Evolutionary conservation across 2,329 filamentous ascomycete genomes (phyloP), one percentile per base, ranked within the genome.

Genomic region (Ophiostoma australiae): DNA sequence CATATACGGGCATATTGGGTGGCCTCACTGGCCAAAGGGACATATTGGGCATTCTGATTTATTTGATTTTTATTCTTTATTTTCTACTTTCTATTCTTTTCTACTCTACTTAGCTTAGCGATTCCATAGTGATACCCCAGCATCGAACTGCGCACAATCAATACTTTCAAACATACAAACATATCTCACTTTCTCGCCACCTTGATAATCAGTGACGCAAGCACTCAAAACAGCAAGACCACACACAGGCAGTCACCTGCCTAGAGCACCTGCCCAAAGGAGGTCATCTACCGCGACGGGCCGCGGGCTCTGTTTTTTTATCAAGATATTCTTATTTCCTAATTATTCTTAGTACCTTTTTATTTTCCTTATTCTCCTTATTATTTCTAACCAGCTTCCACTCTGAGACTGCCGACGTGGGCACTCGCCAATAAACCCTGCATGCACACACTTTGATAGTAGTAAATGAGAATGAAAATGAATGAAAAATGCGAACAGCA

Each of bases 121-220:
- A 67, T 67, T 67, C 66, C 39, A 67, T 67, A 41, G 66, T 67
- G 66, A 67, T 67, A 67, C 66, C 66, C 66, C 66, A 48, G 66
- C 66, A 66, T 66, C 63, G 8, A 58, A 23, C n/a, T 58, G 52
- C 44, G 44, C 15, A 48, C 52, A 58, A 58, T 58, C 52, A 58
- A 58, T 48, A 23, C 52, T 58, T 1, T 58, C 52, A 27, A 58
- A 41, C 39, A 11, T n/a, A n/a, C 44, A 48, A 10, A 58, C n/a
- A 3, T n/a, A 15, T 44, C 41, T 48, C 3, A 13, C 52, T 58
- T n/a, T n/a, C n/a, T n/a, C n/a, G n/a, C n/a, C n/a, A 11, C 31
- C 10, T 15, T 39, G 37, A 39, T 10, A 2, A 48, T 2, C n/a
- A 58, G 52, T 58, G 52, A 58, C 23, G 23, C 52, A 58, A 11